These are phyloP conservation scores for Tanozyma kutaoensis DNA, from an alignment of 805 yeast species.

Conservation along the genomic window DNA sequence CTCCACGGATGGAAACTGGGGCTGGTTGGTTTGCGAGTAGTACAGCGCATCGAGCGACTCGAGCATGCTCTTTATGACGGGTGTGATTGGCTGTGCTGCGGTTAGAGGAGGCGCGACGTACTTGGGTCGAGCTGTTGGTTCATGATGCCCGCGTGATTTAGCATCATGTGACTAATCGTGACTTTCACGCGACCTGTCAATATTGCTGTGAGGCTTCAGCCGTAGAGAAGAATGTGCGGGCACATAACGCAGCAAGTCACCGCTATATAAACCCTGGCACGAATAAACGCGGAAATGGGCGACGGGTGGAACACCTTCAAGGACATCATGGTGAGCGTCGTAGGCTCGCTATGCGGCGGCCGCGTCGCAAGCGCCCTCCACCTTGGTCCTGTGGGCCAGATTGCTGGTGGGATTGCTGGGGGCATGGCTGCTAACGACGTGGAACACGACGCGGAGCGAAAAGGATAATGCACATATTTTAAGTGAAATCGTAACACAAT, in stretches of 20 bases:
- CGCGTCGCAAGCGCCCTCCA: constrained; percentile 20
- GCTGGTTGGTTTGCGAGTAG: constrained; percentile 2
- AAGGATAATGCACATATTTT: background rate
- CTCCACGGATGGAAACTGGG: constrained; percentile 18
- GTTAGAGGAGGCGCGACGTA: no score
- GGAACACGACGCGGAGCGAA: constrained; percentile 17
- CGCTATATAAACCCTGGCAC: no score
- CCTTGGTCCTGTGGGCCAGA: constrained; percentile 19
- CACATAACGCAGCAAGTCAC: no score
- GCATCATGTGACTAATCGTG: no score
- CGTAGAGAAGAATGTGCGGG: no score
- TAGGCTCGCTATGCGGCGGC: constrained; percentile 25
- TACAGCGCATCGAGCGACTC: constrained; percentile 23
- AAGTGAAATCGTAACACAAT: background rate
- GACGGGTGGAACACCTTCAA: constrained; percentile 10
- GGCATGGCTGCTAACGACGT: constrained; percentile 19
- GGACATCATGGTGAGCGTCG: constrained; percentile 21
- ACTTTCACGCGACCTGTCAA: no score
- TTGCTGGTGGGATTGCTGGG: constrained; percentile 20
- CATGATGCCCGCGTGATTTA: no score
- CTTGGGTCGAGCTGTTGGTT: no score
- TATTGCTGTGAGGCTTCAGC: no score
- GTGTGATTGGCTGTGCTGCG: constrained; percentile 26
- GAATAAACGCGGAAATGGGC: constrained; percentile 3
- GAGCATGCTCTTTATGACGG: constrained; percentile 22